Evolutionary conservation across 176 grass and related monocot species (phyloP), one percentile per base, ranked within the genome.

Genomic region (Hyparrhenia diplandra): DNA sequence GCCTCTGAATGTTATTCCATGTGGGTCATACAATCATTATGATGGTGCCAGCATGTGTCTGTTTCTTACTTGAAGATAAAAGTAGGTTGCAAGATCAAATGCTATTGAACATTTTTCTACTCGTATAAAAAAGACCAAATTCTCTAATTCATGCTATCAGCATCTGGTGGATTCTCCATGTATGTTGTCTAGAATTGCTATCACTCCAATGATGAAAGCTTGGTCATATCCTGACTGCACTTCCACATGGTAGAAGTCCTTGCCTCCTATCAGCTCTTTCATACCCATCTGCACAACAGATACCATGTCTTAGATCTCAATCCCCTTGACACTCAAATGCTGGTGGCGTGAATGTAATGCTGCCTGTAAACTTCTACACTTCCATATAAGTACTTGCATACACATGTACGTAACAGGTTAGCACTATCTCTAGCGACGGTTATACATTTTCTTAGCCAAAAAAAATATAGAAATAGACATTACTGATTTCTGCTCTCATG

Each of bases 91-190:
- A 81, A 39, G 14, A 75, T 75, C 14, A 42, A 42, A 20, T 41
- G 23, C 37, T 69, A 76, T 60, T 76, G 27, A 87, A 62, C 71
- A 82, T 69, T 67, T 16, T 24, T 34, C 28, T 42, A 31, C 64
- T 83, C 37, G 21, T 45, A n/a, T 8, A 41, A 20, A 88, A 46
- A 62, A 64, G 36, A 47, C 57, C 35, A 77, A 34, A 64, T 59
- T 85, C 43, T 55, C 37, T 62, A 14, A 63, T 82, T 31, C 21
- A 66, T 77, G 17, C 64, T 77, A 34, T 73, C 78, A 93, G 71
- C 96, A 98, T 80, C 84, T 93, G 41, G 96, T 98, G 9, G 96
- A 98, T 88, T 98, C 96, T 64, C 90, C 90, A 63, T 93, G 65
- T 36, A 95, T 95, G 77, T 95, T 95, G 69, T 98, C 96, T 77